phyloP scores from a whole-genome alignment of 768 basidiomycete genomes.

The Suillus fuscotomentosus region DNA sequence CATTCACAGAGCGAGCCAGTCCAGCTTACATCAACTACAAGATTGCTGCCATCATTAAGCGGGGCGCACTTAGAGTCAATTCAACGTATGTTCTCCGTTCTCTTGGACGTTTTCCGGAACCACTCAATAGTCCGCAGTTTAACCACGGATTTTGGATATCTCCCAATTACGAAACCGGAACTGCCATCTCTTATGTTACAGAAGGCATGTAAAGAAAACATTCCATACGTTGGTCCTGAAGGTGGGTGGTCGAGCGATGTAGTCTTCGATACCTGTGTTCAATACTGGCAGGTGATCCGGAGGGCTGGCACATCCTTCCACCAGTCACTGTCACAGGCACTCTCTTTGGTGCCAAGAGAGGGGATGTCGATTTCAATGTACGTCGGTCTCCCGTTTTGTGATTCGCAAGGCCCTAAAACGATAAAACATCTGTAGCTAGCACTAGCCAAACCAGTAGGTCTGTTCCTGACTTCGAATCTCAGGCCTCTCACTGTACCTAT shows the following conservation, averaged over 20 bases:
- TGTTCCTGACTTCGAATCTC: not conserved
- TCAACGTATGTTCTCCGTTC: constrained; percentile 26
- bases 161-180: constrained; percentile 32
- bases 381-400: constrained; percentile 11
- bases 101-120: not conserved
- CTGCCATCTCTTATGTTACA: constrained; percentile 35
- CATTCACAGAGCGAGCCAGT: constrained; percentile 54
- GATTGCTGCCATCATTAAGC: constrained; percentile 47
- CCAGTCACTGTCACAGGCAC: constrained; percentile 33
- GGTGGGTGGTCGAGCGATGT: constrained; percentile 6
- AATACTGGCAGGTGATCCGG: constrained; percentile 29
- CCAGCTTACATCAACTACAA: constrained; percentile 58
- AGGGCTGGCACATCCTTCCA: constrained; percentile 38
- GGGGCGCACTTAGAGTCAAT: constrained; percentile 47
- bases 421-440: constrained; percentile 36
- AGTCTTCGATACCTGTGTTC: not conserved
- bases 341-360: constrained; percentile 31
- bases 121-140: constrained; percentile 23
- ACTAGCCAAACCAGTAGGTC: constrained; percentile 46
- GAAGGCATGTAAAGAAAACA: constrained; percentile 34
- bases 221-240: constrained; percentile 34
- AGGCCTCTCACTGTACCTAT: not conserved
- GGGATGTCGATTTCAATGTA: constrained; percentile 32
- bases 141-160: constrained; percentile 30
- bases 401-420: not conserved